Evolutionary conservation across 371 early-diverging fungal species (phyloP), one percentile per base, ranked within the genome.

Genomic region (Rhizopus delemar): DNA sequence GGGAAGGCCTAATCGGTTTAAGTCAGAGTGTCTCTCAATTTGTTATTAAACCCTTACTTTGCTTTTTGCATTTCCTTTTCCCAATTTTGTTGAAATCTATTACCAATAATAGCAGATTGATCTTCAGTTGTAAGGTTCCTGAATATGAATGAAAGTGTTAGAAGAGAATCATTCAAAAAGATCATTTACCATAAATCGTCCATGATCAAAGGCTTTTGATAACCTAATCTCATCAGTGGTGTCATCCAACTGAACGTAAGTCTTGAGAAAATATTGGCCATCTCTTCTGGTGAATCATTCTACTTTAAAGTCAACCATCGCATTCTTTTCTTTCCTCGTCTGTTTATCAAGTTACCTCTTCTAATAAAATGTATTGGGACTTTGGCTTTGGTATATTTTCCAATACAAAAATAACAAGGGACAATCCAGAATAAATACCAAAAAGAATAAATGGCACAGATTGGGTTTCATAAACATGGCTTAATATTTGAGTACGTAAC

Each of bases 161-260:
- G 7, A 38, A 29, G 59, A 28, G 36, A n/a, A 39, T 8, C 35
- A 50, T 46, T 53, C 35, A 46, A 33, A 36, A 5, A 39, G 3
- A 45, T 8, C 15, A 48, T 51, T 41, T 72, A 74, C 92, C 93
- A 94, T 57, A 96, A 68, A 71, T 96, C 96, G 33, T 88, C 88
- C 76, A 85, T 82, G 0, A 72, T 78, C 57, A 96, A 73, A n/a
- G 85, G 89, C 59, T 90, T 89, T 36, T 71, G 61, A 61, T 85
- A 86, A 3, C 97, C 98, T 22, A 86, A 72, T 53, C 88, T 87
- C 83, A 98, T 91, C 65, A 97, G 63, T 5, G 86, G 85, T 35
- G 90, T 88, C 88, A 98, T 92, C 98, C 98, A 98, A 38, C 84
- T 76, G 70, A 97, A 98, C 0, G 90, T 85, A 6, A 94, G 68